Conservation (phyloP, 1,284 basidiomycete species). For the Tilletia setariae region DNA sequence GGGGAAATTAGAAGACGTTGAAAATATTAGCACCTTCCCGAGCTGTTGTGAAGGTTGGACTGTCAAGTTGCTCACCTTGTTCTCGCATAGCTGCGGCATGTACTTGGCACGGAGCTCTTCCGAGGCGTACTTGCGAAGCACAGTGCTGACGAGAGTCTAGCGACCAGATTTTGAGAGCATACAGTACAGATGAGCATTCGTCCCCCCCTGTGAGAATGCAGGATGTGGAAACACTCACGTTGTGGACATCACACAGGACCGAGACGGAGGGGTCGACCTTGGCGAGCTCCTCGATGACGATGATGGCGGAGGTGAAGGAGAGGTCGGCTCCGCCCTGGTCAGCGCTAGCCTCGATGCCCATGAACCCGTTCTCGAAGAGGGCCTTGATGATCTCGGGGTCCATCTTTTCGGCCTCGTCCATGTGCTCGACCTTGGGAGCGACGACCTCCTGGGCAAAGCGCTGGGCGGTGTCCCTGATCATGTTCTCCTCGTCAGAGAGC, state of each 20-base stretch:
- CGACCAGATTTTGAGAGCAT: neutral
- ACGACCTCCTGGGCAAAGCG: slow-evolving; percentile 82
- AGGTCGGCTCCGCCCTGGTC: slow-evolving; percentile 83
- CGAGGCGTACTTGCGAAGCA: slow-evolving; percentile 81
- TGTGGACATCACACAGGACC: slow-evolving; percentile 96
- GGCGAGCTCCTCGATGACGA: slow-evolving; percentile 94
- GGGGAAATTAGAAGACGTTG: slow-evolving; percentile 7
- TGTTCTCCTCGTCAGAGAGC: slow-evolving; percentile 51
- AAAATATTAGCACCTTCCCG: neutral
- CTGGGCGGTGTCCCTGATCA: slow-evolving; percentile 51
- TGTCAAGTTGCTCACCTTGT: slow-evolving; percentile 62
- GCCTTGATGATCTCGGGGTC: slow-evolving; percentile 81
- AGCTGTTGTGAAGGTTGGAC: neutral
- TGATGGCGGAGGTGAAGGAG: slow-evolving; percentile 91
- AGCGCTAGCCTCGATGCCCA: slow-evolving; percentile 89
- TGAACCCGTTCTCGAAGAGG: slow-evolving; percentile 93
- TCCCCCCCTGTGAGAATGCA: no score
- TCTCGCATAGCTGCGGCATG: slow-evolving; percentile 76
- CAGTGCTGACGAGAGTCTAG: slow-evolving; percentile 73
- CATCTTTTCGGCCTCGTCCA: slow-evolving; percentile 98
- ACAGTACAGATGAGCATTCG: no score
- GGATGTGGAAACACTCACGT: slow-evolving; percentile 63
- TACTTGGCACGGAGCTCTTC: slow-evolving; percentile 83
- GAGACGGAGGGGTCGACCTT: slow-evolving; percentile 95
- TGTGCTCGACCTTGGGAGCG: slow-evolving; percentile 83